Base-by-base conservation (phyloP, 345 rosid species). In the Eucalyptus tenuipes region DNA sequence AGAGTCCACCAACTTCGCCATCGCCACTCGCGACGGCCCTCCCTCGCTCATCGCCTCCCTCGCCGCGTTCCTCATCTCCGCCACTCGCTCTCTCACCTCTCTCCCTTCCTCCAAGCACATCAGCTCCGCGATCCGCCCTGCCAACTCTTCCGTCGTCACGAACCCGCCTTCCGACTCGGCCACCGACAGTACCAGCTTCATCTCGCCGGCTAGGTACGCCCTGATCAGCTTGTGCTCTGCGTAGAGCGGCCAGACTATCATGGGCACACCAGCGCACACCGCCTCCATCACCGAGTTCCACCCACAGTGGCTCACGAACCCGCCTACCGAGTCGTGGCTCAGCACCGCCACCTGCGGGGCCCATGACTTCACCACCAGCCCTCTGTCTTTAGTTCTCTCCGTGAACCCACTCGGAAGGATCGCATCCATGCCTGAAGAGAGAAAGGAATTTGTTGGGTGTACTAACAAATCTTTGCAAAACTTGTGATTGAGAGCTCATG, bases 271-370 rank as follows among this genome's bases (percentile, higher is more conserved):
- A 2, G 91, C 91, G 40, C 82, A 55, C 3, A 94, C 87, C 5
- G 93, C 89, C 64, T 93, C 94, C 1, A 94, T 91, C 13, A 88
- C 44, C 5, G 94, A 93, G 88, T 92, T 94, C 94, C 94, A 93
- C 8, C 94, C 94, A 15, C 94, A 91, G 52, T 92, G 94, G 42
- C 89, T 93, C 55, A 91, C 91, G 45, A 91, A 93, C 37, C 91
- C 94, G 31, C 94, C 91, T 11, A 91, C 90, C 6, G 93, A 90
- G 7, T 37, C 48, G 49, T 92, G 94, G 49, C 49, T 92, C 88
- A 91, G 64, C 6, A 94, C 82, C 1, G 66, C 89, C 25, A 89
- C 85, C 25, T 91, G 94, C 5, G 94, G 92, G 1, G 92, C 93
- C 95, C 94, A 94, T 13, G 85, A 68, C 57, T 92, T 91, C 16